Evolutionary conservation across 2,329 filamentous ascomycete species (phyloP).

Genomic region (Verticillium longisporum): DNA sequence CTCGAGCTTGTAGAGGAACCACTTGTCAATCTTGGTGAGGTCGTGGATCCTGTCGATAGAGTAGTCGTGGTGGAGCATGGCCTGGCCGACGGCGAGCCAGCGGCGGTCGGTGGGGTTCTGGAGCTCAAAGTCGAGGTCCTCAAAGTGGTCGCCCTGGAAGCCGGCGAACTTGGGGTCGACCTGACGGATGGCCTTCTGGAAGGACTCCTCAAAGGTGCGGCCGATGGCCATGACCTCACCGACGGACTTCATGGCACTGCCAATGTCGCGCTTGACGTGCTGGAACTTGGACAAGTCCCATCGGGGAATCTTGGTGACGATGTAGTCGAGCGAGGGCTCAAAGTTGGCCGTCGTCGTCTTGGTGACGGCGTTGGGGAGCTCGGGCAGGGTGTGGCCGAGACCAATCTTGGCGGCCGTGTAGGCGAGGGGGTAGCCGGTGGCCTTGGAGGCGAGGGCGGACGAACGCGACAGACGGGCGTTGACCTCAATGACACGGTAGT

Average conservation of each 20-base stretch:
- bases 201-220: constrained; percentile 95
- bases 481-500: constrained; percentile 98
- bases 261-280: constrained; percentile 95
- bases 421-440: constrained; percentile 92
- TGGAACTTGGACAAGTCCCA: constrained; percentile 99
- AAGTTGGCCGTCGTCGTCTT: constrained; percentile 99
- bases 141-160: constrained; percentile 93
- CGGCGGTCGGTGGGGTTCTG: constrained; percentile 91
- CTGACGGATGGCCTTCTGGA: constrained; percentile 97
- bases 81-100: constrained; percentile 95
- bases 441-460: constrained; percentile 94
- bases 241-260: constrained; percentile 97
- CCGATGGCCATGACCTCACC: constrained; percentile 99
- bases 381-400: constrained; percentile 87
- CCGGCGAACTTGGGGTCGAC: constrained; percentile 89
- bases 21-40: constrained; percentile 97
- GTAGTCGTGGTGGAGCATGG: constrained; percentile 96
- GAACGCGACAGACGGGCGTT: constrained; percentile 97
- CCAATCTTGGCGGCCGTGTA: constrained; percentile 99
- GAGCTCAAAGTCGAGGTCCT: constrained; percentile 83
- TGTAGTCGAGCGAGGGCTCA: constrained; percentile 93
- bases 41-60: constrained; percentile 87
- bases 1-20: constrained; percentile 97
- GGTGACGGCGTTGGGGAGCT: constrained; percentile 95
- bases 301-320: constrained; percentile 96